Base-by-base conservation (phyloP, 2,329 filamentous ascomycete species). In the Zymoseptoria tritici region DNA sequence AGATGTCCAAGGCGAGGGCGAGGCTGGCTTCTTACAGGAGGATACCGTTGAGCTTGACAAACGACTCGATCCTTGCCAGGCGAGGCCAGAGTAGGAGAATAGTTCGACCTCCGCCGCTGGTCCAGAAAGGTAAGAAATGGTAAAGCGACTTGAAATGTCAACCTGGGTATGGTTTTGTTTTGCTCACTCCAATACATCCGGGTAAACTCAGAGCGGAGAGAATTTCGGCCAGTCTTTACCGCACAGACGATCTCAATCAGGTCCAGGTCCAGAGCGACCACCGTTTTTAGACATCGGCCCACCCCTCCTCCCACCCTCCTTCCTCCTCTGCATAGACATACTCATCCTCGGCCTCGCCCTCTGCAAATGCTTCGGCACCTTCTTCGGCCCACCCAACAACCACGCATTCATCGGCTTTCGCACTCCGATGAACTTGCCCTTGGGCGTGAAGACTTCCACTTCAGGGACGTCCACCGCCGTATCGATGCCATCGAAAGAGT, bases 361-460 rank as follows among this genome's bases (percentile, higher is more conserved):
- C 68, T 76, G 78, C 59, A 81, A 78, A 59, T 79, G 75, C 21
- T 75, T 74, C 22, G 77, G 74, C n/a, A 78, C 74, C 13, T 76
- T 77, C 26, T 83, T 83, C 71, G 84, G 84, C 64, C 78, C 76
- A 62, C 76, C 74, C 13, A 87, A 72, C 60, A 86, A 60, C 83
- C 86, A 91, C 6, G 85, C 89, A 60, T 88, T 85, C 79, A 95
- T 85, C 1, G 89, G 88, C 64, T 72, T 73, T 42, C 90, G 80
- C 9, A 78, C 76, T 0, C 81, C 87, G 29, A 97, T 79, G 67
- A 89, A 94, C 67, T 85, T 86, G n/a, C 94, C 94, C 60, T 91
- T 82, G 0, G 94, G 94, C 26, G 83, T 89, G 69, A 88, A 97
- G 0, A 97, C 85, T 66, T 97, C 92, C 6, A 99, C 82, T 9